Base-by-base conservation (phyloP, 371 early-diverging fungal genomes). In the Nematocida sp. region DNA sequence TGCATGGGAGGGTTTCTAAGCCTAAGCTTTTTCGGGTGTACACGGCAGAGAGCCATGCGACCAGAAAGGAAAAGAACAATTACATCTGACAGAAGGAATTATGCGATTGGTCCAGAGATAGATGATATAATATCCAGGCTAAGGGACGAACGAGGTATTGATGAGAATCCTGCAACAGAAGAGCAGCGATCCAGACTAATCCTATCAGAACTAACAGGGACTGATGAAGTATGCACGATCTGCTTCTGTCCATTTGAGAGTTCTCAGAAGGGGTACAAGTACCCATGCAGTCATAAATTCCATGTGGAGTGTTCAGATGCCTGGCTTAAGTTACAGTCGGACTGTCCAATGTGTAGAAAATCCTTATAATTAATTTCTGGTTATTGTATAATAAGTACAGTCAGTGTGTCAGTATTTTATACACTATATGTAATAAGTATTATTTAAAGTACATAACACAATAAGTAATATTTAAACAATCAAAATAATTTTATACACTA, bases 341-440 rank as follows among this genome's bases (percentile, higher is more conserved):
- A 78, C 76, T 78, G 80, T 45, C 80, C 80, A 20, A 20, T 78
- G 4, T 78, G 80, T 62, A 54, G 80, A 78, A 60, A 67, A 47
- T 46, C 76, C 39, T 18, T 75, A 20, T 66, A n/a, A 40, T 45
- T 13, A 54, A 50, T 33, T 33, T 33, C 33, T 33, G 33, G 33
- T 33, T 33, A 33, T 33, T 33, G 33, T 33, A 33, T 33, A 33
- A 33, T 33, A 33, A 33, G 0, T 33, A 33, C 33, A 33, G 33
- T 33, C 33, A 33, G 33, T 33, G 33, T 33, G 2, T 33, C 33
- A 33, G 33, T 33, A 33, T 33, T 2, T 33, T 33, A 2, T 33
- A 33, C 33, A 33, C 2, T 33, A 33, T 33, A 33, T 33, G 33
- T 33, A 33, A 33, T 33, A 33, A 33, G 33, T 33, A 33, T 1